Base-by-base conservation (phyloP, 2,329 filamentous ascomycete species). In the Sarocladiaceae sp. region DNA sequence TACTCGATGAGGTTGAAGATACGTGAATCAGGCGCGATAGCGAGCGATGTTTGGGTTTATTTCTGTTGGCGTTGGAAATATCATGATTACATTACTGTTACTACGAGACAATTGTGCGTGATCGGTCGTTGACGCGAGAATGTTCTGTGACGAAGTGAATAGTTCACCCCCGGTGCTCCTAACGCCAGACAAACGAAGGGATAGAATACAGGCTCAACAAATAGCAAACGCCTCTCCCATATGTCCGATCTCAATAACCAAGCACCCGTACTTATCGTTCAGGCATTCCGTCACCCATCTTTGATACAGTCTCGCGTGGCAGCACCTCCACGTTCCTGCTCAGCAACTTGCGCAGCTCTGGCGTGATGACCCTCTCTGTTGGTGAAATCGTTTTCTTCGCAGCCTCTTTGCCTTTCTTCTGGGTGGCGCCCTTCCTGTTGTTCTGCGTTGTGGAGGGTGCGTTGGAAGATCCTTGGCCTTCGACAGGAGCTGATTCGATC, bases 341-440 rank as follows among this genome's bases (percentile, higher is more conserved):
- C 36, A 84, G 61, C 36, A 84, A 60, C 54, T 72, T 74, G 47
- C 80, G 71, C 56, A 84, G 63, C 62, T 83, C 80, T 0, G 80
- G 79, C 2, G 78, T 82, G 49, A 83, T 82, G 13, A 79, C 68
- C 61, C 73, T 78, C 37, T 70, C 64, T 8, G 65, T 59, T 51
- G 67, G 55, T 15, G 66, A 59, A 13, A 50, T 22, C 26, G 11
- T 22, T 4, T 63, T 55, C 52, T 66, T 55, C 3, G 64, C 60
- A 4, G 59, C 59, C 29, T 69, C 70, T 49, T 69, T 69, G 15
- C 58, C 51, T 3, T 56, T 62, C 11, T 17, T 26, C 10, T 12
- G 40, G 5, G 6, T 28, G 33, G 54, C 26, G 13, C 52, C 18
- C 52, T 58, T 56, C 39, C 42, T 58, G 13, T 29, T 55, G 10